A percentile compares a stretch with the other conserved stretches of the same genome.
Conservation (phyloP, 2,329 filamentous ascomycete genomes). For the Penicillium hesseltinei region DNA sequence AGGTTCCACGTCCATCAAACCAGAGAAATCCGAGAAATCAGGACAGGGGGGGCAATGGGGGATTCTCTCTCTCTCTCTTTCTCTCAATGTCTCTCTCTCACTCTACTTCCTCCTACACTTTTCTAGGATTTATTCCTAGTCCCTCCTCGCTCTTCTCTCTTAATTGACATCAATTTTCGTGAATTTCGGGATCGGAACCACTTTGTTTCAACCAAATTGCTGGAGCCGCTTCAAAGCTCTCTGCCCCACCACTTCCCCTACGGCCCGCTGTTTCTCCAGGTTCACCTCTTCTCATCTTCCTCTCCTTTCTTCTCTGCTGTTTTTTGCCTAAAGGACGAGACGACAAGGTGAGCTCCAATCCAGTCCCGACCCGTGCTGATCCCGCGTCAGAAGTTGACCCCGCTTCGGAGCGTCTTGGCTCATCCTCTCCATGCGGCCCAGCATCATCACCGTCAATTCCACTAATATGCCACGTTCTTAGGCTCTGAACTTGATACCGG, state of each 20-base stretch:
- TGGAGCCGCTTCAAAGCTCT: conserved; percentile 7
- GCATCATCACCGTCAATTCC: conserved; percentile 6
- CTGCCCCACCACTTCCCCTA: conserved; percentile 7
- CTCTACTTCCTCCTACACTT: neutral
- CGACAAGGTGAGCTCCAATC: neutral
- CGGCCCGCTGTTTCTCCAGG: conserved; percentile 12
- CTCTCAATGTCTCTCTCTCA: no score
- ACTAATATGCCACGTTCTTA: conserved; percentile 9
- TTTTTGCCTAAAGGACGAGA: neutral
- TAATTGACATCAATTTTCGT: neutral
- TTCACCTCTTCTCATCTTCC: conserved; percentile 3
- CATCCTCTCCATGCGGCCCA: neutral
- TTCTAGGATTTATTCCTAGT: neutral
- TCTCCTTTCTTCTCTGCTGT: neutral
- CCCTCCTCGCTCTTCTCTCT: neutral
- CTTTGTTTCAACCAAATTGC: conserved; percentile 5
- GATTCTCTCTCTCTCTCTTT: no score
- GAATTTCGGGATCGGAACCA: neutral
- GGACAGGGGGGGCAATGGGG: neutral
- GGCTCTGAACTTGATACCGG: neutral
- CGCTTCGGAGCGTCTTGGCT: conserved; percentile 11
- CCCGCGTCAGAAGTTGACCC: conserved; percentile 4
- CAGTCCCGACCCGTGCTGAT: neutral
- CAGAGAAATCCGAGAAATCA: conserved; percentile 5
- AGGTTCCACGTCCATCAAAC: conserved; percentile 12